Conservation (phyloP, 148 eudicot genomes). For the Vaccinium macrocarpon region DNA sequence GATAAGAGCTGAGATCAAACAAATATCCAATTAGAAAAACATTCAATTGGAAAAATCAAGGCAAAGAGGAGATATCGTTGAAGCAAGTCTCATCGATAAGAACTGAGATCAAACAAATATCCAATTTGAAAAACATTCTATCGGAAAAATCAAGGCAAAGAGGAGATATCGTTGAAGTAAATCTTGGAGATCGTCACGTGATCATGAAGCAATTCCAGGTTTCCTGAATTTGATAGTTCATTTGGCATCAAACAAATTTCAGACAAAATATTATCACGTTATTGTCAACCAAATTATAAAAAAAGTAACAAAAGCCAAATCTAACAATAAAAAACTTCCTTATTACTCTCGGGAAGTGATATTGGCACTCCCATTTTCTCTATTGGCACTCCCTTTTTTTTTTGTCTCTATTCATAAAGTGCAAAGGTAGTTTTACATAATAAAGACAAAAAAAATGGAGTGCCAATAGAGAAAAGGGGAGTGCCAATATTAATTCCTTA, state of each 20-base stretch:
- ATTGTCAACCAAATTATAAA: neutral
- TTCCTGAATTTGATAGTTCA: neutral
- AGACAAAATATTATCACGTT: neutral
- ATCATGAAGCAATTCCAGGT: neutral
- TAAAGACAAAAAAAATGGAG: too few relatives aligned
- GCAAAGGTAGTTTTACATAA: too few relatives aligned
- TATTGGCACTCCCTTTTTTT: too few relatives aligned
- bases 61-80: neutral
- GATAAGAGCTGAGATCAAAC: slow-evolving; percentile 67
- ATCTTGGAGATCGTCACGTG: neutral
- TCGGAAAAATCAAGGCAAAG: slow-evolving; percentile 10
- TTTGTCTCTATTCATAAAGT: too few relatives aligned
- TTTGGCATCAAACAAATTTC: neutral
- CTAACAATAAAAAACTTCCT: neutral
- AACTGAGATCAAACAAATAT: slow-evolving; percentile 45
- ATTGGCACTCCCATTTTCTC: too few relatives aligned
- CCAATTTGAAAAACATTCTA: slow-evolving; percentile 1
- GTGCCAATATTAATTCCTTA: neutral
- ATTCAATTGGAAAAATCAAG: slow-evolving; percentile 11
- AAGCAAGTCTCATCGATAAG: slow-evolving; percentile 93
- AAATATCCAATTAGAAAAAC: slow-evolving; percentile 1
- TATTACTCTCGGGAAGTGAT: neutral
- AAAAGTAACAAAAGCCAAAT: neutral
- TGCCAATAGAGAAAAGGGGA: too few relatives aligned
- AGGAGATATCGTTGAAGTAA: neutral